A percentile compares a stretch with the other conserved stretches of the same genome.
phyloP scores from a whole-genome alignment of 805 yeast species.

The Cyberlindnera amylophila region DNA sequence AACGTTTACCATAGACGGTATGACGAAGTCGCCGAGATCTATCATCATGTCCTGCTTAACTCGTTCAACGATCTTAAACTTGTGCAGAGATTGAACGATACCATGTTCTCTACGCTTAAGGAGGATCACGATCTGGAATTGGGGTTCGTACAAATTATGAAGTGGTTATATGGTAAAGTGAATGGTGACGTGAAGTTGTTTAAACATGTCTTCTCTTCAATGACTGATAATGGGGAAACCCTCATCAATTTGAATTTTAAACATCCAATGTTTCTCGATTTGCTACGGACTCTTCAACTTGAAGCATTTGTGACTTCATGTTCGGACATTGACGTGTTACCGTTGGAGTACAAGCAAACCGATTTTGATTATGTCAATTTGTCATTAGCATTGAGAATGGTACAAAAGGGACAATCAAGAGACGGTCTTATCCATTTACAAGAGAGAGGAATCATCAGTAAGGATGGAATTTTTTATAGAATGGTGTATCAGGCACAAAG shows the following conservation, averaged over 20 bases:
- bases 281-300: constrained; percentile 14
- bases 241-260: constrained; percentile 3
- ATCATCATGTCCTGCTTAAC: constrained; percentile 6
- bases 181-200: constrained; percentile 15
- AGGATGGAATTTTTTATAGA: constrained; percentile 18
- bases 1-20: constrained; percentile 12
- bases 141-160: constrained; percentile 16
- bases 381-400: constrained; percentile 9
- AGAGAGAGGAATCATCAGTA: not conserved
- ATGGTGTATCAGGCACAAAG: constrained; percentile 5
- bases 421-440: constrained; percentile 12
- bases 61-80: constrained; percentile 5
- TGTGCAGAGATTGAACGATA: constrained; percentile 6
- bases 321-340: constrained; percentile 10
- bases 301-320: constrained; percentile 13
- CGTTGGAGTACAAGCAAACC: constrained; percentile 17
- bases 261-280: constrained; percentile 10
- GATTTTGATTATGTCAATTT: constrained; percentile 15
- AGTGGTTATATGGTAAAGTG: constrained; percentile 6
- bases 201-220: constrained; percentile 11
- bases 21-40: constrained; percentile 11
- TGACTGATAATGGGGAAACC: constrained; percentile 11
- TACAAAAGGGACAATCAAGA: constrained; percentile 2
- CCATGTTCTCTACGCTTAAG: constrained; percentile 9
- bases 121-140: constrained; percentile 17